These are phyloP conservation scores for Fusarium buharicum DNA, from an alignment of 2,329 filamentous ascomycete genomes.

Conservation along the genomic window DNA sequence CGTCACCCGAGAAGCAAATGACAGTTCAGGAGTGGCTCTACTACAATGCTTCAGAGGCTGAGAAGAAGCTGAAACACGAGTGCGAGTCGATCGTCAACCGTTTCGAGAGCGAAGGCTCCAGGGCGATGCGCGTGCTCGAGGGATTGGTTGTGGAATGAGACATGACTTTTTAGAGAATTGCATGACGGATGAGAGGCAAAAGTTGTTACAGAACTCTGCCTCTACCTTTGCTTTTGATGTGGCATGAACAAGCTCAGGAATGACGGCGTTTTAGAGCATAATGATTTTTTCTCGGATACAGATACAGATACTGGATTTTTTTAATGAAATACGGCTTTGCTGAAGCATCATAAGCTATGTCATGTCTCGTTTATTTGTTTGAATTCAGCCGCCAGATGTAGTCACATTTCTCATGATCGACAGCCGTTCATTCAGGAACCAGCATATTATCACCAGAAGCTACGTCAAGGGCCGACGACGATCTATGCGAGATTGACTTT, in stretches of 20 bases:
- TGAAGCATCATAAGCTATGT: slow-evolving; percentile 6
- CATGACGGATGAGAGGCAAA: slow-evolving; percentile 22
- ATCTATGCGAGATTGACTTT: slow-evolving; percentile 7
- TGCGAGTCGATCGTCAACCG: slow-evolving; percentile 84
- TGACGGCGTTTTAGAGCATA: slow-evolving; percentile 36
- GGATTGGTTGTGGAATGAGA: slow-evolving; percentile 68
- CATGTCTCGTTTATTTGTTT: slow-evolving; percentile 4
- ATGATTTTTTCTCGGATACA: slow-evolving; percentile 28
- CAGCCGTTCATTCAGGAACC: slow-evolving; percentile 13
- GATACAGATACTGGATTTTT: slow-evolving; percentile 1
- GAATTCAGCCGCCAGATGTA: slow-evolving; percentile 23
- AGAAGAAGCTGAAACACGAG: slow-evolving; percentile 80
- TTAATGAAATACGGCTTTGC: slow-evolving; percentile 22
- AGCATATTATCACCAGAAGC: slow-evolving; percentile 6
- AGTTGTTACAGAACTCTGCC: slow-evolving; percentile 4
- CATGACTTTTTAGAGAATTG: slow-evolving; percentile 24
- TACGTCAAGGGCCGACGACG: slow-evolving; percentile 4
- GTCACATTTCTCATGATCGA: slow-evolving; percentile 22
- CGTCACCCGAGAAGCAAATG: slow-evolving; percentile 84
- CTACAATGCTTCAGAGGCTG: slow-evolving; percentile 81
- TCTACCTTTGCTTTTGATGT: slow-evolving; percentile 27
- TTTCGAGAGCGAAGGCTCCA: slow-evolving; percentile 85
- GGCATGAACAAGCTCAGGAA: slow-evolving; percentile 35
- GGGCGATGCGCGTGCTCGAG: slow-evolving; percentile 81
- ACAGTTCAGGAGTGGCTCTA: slow-evolving; percentile 93